These are phyloP conservation scores for Aristolochia contorta DNA, from an alignment of 164 flowering plant species.

Conservation along the genomic window DNA sequence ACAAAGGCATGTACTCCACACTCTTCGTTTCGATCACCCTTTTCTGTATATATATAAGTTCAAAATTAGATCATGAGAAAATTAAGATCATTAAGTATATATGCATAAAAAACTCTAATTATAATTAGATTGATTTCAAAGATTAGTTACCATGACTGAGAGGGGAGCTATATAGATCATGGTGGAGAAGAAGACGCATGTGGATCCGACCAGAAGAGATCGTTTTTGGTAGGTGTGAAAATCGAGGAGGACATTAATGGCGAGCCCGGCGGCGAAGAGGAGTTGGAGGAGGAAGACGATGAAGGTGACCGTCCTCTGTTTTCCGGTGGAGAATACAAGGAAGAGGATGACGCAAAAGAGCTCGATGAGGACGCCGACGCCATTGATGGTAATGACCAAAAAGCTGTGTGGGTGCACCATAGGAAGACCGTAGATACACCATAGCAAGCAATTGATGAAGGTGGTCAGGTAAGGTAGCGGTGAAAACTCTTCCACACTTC, in stretches of 20 bases:
- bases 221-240: conserved; percentile 30
- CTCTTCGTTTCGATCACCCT: no score
- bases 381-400: conserved; percentile 58
- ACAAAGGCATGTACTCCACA: no score
- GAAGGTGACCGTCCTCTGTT: conserved; percentile 28
- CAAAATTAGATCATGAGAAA: no score
- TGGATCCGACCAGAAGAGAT: conserved; percentile 37
- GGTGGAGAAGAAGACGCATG: conserved; percentile 33
- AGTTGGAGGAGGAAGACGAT: conserved; percentile 24
- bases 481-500: conserved; percentile 71
- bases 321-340: conserved; percentile 31
- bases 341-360: conserved; percentile 40
- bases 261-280: conserved; percentile 18
- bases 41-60: no score
- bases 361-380: conserved; percentile 51
- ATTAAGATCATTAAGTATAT: no score
- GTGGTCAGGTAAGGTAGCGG: conserved; percentile 64
- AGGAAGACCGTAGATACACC: no score
- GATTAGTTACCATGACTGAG: conserved; percentile 50
- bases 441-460: conserved; percentile 62
- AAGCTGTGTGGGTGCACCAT: conserved; percentile 57
- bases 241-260: conserved; percentile 27
- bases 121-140: no score
- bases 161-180: conserved; percentile 69
- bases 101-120: no score